These are phyloP conservation scores for Zanthoxylum bungeanum DNA, from an alignment of 345 rosid species.

Conservation along the genomic window DNA sequence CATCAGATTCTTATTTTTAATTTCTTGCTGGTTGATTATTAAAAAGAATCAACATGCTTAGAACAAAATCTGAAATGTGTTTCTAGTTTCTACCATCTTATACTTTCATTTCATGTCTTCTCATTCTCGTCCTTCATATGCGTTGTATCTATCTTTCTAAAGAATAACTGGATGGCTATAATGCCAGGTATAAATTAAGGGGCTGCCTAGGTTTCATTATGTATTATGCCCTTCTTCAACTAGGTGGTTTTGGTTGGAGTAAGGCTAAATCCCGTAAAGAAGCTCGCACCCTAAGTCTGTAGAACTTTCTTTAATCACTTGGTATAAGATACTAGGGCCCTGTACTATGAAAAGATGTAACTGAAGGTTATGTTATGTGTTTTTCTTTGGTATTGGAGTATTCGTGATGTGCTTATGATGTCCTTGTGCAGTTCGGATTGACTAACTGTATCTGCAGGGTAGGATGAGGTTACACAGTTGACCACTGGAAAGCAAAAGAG, in stretches of 20 bases:
- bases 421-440: too few relatives aligned
- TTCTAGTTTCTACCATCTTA: not conserved
- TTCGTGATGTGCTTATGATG: too few relatives aligned
- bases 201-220: not conserved
- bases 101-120: not conserved
- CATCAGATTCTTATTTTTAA: not conserved
- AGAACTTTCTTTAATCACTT: not conserved
- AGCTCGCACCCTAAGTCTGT: not conserved
- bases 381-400: too few relatives aligned
- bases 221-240: not conserved
- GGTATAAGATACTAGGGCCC: too few relatives aligned
- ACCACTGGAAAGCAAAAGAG: too few relatives aligned
- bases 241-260: not conserved
- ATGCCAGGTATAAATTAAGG: not conserved
- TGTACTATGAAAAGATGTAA: too few relatives aligned
- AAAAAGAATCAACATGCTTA: not conserved
- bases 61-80: not conserved
- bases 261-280: not conserved
- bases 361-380: too few relatives aligned
- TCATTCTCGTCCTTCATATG: not conserved
- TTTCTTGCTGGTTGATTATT: not conserved
- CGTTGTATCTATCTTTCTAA: not conserved
- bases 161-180: not conserved
- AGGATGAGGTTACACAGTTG: too few relatives aligned
- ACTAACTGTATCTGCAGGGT: too few relatives aligned